phyloP scores from a whole-genome alignment of 148 eudicot genomes.

The Cornus suecica region DNA sequence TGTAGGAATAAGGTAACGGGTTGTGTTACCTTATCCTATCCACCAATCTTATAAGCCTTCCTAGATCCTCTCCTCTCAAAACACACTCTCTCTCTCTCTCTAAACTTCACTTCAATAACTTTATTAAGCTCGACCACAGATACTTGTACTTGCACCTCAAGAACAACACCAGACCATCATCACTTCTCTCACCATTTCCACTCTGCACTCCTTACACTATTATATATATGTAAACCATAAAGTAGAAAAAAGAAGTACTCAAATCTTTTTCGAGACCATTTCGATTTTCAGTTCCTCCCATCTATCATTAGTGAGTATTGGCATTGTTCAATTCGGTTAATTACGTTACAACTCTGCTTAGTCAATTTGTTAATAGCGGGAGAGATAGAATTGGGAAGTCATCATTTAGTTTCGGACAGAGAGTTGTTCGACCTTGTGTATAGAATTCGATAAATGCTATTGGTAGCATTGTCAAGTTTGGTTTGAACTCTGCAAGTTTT shows the following conservation, averaged over 20 bases:
- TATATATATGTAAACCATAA: neutral
- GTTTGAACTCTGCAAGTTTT: neutral
- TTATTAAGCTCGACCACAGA: neutral
- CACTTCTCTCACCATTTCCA: neutral
- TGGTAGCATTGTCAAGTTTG: slow-evolving; percentile 7
- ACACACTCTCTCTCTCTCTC: neutral
- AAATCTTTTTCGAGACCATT: neutral
- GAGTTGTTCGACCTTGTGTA: neutral
- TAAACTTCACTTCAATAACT: slow-evolving; percentile 16
- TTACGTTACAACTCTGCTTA: neutral
- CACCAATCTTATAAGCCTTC: slow-evolving; percentile 10
- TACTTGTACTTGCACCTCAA: no score
- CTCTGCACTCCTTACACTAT: neutral
- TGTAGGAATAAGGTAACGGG: slow-evolving; percentile 11
- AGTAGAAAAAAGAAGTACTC: no score
- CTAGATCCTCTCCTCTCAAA: neutral
- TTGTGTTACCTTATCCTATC: slow-evolving; percentile 52
- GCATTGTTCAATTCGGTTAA: neutral
- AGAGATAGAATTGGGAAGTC: neutral
- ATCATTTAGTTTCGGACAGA: neutral
- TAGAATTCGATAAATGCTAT: neutral
- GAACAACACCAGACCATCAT: neutral
- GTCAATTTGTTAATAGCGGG: neutral
- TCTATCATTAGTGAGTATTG: neutral
- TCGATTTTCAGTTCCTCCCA: no score